These are phyloP conservation scores for Kwoniella pini DNA, from an alignment of 768 basidiomycete genomes.

Conservation along the genomic window DNA sequence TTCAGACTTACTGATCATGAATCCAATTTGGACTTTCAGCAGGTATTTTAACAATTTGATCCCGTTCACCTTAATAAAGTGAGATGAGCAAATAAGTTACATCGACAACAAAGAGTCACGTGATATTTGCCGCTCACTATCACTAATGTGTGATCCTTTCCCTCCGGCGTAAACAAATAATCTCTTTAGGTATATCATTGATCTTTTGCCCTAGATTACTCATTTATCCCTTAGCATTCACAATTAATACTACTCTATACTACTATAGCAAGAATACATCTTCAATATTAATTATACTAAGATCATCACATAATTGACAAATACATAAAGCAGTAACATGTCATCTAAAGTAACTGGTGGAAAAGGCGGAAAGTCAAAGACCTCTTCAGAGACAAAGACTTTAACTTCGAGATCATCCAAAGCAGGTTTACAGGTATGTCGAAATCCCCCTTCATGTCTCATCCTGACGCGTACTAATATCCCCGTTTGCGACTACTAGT, in stretches of 20 bases:
- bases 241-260: not conserved
- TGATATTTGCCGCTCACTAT: slow-evolving; percentile 5
- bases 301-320: not conserved
- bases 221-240: not conserved
- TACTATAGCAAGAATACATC: not conserved
- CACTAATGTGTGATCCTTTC: not conserved
- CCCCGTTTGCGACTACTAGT: slow-evolving; percentile 58
- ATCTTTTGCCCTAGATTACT: not conserved
- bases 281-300: not conserved
- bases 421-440: slow-evolving; percentile 78
- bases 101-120: not conserved
- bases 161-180: slow-evolving; percentile 10
- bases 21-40: no score
- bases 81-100: no score
- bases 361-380: slow-evolving; percentile 56
- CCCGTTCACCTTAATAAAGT: not conserved
- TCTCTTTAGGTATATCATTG: no score
- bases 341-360: slow-evolving; percentile 51
- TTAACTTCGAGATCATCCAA: slow-evolving; percentile 66
- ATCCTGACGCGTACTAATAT: slow-evolving; percentile 1
- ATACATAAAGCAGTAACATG: slow-evolving; percentile 24
- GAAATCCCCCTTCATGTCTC: slow-evolving; percentile 2
- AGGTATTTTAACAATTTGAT: not conserved
- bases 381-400: slow-evolving; percentile 54
- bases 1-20: no score